Conservation (phyloP, 2,329 filamentous ascomycete genomes). For the Rhynchosporium graminicola region DNA sequence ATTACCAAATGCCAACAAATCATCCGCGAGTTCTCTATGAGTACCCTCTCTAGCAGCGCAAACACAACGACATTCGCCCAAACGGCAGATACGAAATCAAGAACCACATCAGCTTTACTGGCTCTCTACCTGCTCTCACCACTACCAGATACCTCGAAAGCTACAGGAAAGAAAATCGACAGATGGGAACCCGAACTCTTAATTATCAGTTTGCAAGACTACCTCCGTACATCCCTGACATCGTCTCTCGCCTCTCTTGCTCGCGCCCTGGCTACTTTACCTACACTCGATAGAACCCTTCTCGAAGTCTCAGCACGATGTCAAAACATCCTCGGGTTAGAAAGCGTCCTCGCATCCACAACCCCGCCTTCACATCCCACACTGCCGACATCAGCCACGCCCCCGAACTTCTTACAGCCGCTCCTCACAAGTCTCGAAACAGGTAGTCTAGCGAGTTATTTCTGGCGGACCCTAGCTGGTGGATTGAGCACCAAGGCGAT, state of each 20-base stretch:
- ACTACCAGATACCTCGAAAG: slow-evolving; percentile 50
- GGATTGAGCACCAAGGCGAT: slow-evolving; percentile 75
- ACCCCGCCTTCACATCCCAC: slow-evolving; percentile 70
- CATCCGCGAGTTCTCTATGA: slow-evolving; percentile 81
- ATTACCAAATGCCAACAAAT: slow-evolving; percentile 74
- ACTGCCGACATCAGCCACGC: slow-evolving; percentile 44
- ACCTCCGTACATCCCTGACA: slow-evolving; percentile 78
- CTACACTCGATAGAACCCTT: slow-evolving; percentile 78
- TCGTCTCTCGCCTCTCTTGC: slow-evolving; percentile 74
- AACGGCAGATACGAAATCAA: slow-evolving; percentile 72
- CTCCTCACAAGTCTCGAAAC: slow-evolving; percentile 82
- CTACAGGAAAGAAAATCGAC: slow-evolving; percentile 48
- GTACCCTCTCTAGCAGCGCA: slow-evolving; percentile 50
- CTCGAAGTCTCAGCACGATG: slow-evolving; percentile 80
- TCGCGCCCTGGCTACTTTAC: slow-evolving; percentile 75
- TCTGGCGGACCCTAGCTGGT: slow-evolving; percentile 87
- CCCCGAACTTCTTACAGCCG: slow-evolving; percentile 64
- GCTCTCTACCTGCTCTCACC: slow-evolving; percentile 83
- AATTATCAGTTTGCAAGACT: slow-evolving; percentile 74
- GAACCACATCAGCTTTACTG: slow-evolving; percentile 71
- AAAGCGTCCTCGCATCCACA: slow-evolving; percentile 70
- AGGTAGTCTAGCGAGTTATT: slow-evolving; percentile 82
- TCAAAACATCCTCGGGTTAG: slow-evolving; percentile 87
- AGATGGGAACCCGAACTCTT: slow-evolving; percentile 64
- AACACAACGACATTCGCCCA: slow-evolving; percentile 59